Conservation (phyloP, 2,329 filamentous ascomycete species). For the Sporothrix sp. region DNA sequence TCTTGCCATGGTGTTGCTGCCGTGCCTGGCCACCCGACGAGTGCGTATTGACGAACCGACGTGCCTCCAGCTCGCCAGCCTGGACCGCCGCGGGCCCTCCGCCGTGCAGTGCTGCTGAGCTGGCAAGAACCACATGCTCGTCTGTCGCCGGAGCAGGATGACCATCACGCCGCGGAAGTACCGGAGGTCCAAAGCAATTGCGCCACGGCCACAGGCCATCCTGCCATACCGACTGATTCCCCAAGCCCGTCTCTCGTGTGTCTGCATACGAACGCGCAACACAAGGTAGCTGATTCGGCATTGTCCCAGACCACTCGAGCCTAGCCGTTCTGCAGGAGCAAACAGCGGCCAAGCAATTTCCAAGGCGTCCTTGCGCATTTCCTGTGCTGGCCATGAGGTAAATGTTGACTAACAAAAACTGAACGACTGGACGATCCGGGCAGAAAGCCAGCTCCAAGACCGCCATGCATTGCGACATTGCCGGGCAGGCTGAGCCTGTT, state of each 20-base stretch:
- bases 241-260: not conserved
- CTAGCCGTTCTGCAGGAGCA: too few relatives aligned
- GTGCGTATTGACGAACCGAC: too few relatives aligned
- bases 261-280: not conserved
- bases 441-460: not conserved
- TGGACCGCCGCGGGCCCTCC: too few relatives aligned
- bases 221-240: too few relatives aligned
- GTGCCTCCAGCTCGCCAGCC: too few relatives aligned
- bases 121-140: too few relatives aligned
- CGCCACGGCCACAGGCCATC: not conserved
- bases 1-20: too few relatives aligned
- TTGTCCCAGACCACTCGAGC: not conserved
- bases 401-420: constrained; percentile 18
- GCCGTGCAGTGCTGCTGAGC: too few relatives aligned
- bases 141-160: too few relatives aligned
- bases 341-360: constrained; percentile 1
- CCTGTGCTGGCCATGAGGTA: constrained; percentile 10
- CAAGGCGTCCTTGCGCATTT: not conserved
- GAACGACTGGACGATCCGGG: constrained; percentile 14
- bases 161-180: not conserved
- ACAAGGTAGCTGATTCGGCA: constrained; percentile 4
- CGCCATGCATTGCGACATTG: constrained; percentile 5
- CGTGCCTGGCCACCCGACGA: too few relatives aligned
- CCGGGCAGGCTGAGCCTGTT: not conserved
- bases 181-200: not conserved